Evolutionary conservation across 805 yeast genomes (phyloP), one percentile per base, ranked within the genome.

Genomic region (Tetrapisispora iriomotensis): DNA sequence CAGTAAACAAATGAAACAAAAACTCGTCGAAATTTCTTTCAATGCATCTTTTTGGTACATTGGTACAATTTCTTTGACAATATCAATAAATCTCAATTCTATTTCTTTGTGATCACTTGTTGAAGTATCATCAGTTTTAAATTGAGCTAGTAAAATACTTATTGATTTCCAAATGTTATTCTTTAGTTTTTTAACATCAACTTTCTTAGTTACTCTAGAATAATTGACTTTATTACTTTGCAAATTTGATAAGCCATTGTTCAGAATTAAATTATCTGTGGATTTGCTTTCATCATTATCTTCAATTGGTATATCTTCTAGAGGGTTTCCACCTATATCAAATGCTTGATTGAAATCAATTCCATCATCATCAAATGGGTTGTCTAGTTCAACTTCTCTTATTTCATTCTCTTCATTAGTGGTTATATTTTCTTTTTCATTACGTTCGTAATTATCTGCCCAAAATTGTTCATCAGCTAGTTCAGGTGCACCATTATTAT

Each of bases 11-110:
- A 86, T 83, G 50, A 86, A 86, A 52, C 84, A 82, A 58, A 82
- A 82, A 60, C 94, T 80, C 1, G 95, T 85, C 1, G 94, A 81
- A 7, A 87, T 60, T 38, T 86, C 94, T 36, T 70, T 71, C 47
- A 68, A 64, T 34, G 77, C 72, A 35, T 74, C 77, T 8, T 65
- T 60, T 0, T 74, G 66, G 54, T 87, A 86, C 54, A 67, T 65
- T 8, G 61, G 58, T 15, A 65, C 66, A 19, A 80, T 67, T 21
- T 69, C 70, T 3, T 59, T 59, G 4, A 79, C 74, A 26, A 80
- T 64, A 9, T 65, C 66, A 1, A 72, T 62, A 45, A 78, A 71
- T 29, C 51, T 57, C 20, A 60, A 36, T 8, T 44, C 44, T 26
- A 50, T 30, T 18, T 27, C 18, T n/a, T 23, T 13, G 7, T 30